Percentiles rank a stretch among this genome's conserved stretches.
Evolutionary conservation across 2,329 filamentous ascomycete species (phyloP).

Genomic region (Fusarium siculi): DNA sequence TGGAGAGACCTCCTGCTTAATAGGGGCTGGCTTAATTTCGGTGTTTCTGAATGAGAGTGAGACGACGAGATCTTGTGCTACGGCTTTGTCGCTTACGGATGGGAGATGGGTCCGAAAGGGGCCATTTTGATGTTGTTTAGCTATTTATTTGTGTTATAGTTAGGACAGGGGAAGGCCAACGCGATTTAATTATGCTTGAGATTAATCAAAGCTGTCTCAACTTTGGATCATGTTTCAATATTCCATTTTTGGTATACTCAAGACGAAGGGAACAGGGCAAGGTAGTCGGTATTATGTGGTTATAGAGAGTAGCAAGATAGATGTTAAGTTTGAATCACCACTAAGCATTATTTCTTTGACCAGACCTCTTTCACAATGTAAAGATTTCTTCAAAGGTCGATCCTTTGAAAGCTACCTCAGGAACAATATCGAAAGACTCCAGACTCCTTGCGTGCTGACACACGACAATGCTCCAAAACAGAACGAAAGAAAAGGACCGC

Average conservation of each 20-base stretch:
- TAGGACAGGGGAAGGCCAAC: not conserved
- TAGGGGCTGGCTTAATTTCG: slow-evolving; percentile 16
- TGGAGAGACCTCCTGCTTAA: not conserved
- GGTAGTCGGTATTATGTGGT: not conserved
- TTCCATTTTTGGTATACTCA: not conserved
- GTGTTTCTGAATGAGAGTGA: slow-evolving; percentile 12
- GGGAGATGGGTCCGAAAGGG: not conserved
- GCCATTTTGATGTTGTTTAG: no score
- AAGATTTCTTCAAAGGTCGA: not conserved
- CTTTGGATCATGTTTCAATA: not conserved
- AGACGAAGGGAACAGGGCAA: no score
- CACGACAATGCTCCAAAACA: slow-evolving; percentile 1
- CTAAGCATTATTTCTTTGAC: not conserved
- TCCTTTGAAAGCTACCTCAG: not conserved
- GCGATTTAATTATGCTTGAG: not conserved
- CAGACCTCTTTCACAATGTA: not conserved
- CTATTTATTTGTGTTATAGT: not conserved
- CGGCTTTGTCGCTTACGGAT: not conserved
- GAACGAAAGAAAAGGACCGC: not conserved
- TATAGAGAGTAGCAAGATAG: not conserved
- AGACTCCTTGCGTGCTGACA: slow-evolving; percentile 29
- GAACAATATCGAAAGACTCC: slow-evolving; percentile 7
- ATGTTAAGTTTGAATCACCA: not conserved
- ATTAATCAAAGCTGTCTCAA: not conserved
- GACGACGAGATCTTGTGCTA: slow-evolving; percentile 22